A percentile compares a stretch with the other conserved stretches of the same genome.
phyloP scores from a whole-genome alignment of 257 asterid genomes.

The Phtheirospermum japonicum region DNA sequence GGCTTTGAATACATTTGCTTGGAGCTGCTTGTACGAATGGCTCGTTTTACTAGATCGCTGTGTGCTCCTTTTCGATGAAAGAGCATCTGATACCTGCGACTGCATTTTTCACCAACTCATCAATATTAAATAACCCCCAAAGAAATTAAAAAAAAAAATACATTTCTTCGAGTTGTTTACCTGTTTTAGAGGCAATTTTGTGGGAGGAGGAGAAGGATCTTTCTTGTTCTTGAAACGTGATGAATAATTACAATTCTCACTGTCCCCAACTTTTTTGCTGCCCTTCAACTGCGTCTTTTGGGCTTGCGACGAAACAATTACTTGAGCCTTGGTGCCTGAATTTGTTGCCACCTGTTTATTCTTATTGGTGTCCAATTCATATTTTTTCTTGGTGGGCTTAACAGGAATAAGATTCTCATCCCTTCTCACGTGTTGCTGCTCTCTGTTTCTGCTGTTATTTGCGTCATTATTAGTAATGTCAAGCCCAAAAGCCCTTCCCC shows the following conservation, averaged over 20 bases:
- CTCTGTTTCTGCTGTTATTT: conserved; percentile 27
- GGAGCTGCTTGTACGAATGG: conserved; percentile 44
- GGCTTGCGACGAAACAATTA: conserved; percentile 10
- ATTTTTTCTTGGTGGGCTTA: conserved; percentile 39
- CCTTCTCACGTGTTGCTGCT: background rate
- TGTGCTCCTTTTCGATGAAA: conserved; percentile 40
- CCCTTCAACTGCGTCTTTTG: conserved; percentile 19
- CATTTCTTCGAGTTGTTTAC: no score
- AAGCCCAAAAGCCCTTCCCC: conserved; percentile 40
- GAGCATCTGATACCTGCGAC: conserved; percentile 44
- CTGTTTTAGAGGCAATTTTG: conserved; percentile 53
- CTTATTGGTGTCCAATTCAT: no score
- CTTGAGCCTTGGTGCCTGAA: conserved; percentile 26
- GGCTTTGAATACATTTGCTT: conserved; percentile 15
- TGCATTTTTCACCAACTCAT: background rate
- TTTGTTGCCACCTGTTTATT: no score
- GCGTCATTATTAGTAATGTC: conserved; percentile 49
- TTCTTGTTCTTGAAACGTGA: conserved; percentile 42
- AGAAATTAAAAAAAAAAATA: background rate
- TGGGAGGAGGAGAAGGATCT: conserved; percentile 42
- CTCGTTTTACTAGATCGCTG: conserved; percentile 51
- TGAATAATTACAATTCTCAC: conserved; percentile 25
- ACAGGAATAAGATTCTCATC: conserved; percentile 45
- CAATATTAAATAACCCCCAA: no score
- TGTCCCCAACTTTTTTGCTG: conserved; percentile 23